A percentile compares a stretch with the other conserved stretches of the same genome.
phyloP scores from a whole-genome alignment of 805 yeast genomes.

The Candida gorgasii region DNA sequence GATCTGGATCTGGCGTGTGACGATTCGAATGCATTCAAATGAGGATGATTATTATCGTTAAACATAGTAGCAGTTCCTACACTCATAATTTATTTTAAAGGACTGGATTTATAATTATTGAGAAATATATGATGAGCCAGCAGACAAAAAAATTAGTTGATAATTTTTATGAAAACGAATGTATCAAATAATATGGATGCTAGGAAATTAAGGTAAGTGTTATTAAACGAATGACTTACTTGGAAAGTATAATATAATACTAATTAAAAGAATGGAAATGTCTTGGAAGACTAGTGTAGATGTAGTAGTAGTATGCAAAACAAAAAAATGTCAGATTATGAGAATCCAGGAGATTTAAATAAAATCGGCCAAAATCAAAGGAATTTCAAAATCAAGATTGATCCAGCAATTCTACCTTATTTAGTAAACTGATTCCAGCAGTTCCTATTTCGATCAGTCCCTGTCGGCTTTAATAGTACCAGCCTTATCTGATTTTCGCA shows the following conservation, averaged over 20 bases:
- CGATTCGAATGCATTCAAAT: conserved; percentile 18
- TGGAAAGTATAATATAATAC: neutral
- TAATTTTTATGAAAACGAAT: neutral
- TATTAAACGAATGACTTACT: conserved; percentile 5
- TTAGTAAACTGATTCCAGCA: conserved; percentile 12
- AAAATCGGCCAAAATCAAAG: conserved; percentile 1
- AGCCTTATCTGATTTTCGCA: conserved; percentile 6
- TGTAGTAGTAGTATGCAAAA: conserved; percentile 1
- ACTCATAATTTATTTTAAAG: conserved; percentile 26
- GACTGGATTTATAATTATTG: neutral
- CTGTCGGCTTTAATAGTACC: neutral
- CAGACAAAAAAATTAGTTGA: neutral
- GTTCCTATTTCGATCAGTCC: conserved; percentile 2
- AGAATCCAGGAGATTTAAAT: neutral
- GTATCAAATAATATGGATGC: neutral
- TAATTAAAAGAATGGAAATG: conserved; percentile 6
- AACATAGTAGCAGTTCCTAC: conserved; percentile 29
- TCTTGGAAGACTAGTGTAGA: neutral
- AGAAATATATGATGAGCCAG: conserved; percentile 8
- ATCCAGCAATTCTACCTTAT: conserved; percentile 10
- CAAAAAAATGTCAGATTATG: neutral
- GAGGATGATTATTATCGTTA: conserved; percentile 32
- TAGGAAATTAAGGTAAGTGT: neutral
- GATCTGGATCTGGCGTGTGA: conserved; percentile 36
- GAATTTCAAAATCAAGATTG: conserved; percentile 4